These are phyloP conservation scores for Wallacemonas sp. DNA, from an alignment of 208 protist genomes.

Conservation along the genomic window DNA sequence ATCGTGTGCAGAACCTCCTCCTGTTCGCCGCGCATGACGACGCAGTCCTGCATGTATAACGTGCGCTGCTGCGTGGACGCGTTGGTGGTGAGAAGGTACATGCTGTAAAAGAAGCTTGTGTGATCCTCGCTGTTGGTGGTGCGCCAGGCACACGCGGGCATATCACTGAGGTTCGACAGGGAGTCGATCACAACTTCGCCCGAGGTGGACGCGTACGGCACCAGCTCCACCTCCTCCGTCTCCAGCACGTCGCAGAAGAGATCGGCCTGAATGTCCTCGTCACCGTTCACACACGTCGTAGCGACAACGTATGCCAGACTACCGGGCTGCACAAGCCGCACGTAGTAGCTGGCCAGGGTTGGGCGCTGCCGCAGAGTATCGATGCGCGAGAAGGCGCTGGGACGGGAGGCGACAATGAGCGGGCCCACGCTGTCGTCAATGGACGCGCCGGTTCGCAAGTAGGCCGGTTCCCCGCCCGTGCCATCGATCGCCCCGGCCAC, in stretches of 20 bases:
- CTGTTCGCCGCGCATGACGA: constrained; percentile 36
- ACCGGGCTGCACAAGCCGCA: constrained; percentile 48
- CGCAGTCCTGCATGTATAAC: constrained; percentile 56
- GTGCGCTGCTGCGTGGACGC: constrained; percentile 20
- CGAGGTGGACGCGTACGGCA: constrained; percentile 46
- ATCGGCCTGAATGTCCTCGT: constrained; percentile 64
- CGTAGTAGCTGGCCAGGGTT: constrained; percentile 50
- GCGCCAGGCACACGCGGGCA: constrained; percentile 74
- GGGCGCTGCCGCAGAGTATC: constrained; percentile 36
- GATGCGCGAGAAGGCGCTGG: constrained; percentile 63
- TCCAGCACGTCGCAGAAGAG: constrained; percentile 78
- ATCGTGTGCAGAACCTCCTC: constrained; percentile 77
- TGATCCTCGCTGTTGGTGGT: constrained; percentile 63
- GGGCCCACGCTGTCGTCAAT: constrained; percentile 65
- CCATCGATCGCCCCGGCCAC: constrained; percentile 17
- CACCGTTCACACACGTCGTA: constrained; percentile 57
- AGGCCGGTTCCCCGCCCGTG: constrained; percentile 41
- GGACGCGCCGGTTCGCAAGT: constrained; percentile 51
- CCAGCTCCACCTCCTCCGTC: constrained; percentile 69
- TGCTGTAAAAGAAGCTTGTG: constrained; percentile 60
- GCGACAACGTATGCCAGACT: constrained; percentile 63
- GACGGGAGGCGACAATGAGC: constrained; percentile 48
- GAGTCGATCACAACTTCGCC: constrained; percentile 52
- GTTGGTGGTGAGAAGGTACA: constrained; percentile 56
- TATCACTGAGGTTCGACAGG: constrained; percentile 30